These are phyloP conservation scores for Circinella umbellata DNA, from an alignment of 371 early-diverging fungal genomes.

Conservation along the genomic window DNA sequence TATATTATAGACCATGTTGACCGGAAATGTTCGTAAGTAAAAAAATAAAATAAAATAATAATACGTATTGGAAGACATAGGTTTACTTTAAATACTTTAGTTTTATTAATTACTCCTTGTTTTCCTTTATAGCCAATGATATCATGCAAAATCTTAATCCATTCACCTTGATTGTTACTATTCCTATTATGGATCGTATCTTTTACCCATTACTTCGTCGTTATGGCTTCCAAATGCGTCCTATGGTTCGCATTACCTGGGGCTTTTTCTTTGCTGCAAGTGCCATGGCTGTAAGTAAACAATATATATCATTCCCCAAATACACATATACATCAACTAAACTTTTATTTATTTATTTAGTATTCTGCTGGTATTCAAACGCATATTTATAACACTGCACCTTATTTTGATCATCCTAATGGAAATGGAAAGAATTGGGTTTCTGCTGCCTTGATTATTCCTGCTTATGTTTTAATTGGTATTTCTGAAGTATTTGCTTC, in stretches of 20 bases:
- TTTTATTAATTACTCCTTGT: neutral
- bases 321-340: neutral
- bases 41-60: no score
- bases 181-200: conserved; percentile 67
- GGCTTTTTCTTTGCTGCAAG: conserved; percentile 72
- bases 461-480: conserved; percentile 69
- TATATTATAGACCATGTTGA: conserved; percentile 52
- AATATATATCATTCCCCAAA: neutral
- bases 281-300: conserved; percentile 53
- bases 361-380: conserved; percentile 76
- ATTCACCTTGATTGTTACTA: conserved; percentile 68
- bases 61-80: no score
- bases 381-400: conserved; percentile 59
- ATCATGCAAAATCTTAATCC: conserved; percentile 72
- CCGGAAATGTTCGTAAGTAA: conserved; percentile 54
- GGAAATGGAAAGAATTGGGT: conserved; percentile 43
- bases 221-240: conserved; percentile 65
- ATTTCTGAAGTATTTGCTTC: conserved; percentile 77
- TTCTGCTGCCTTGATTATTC: conserved; percentile 70
- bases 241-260: conserved; percentile 71
- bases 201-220: conserved; percentile 74
- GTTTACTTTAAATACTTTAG: no score
- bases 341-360: conserved; percentile 14
- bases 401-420: conserved; percentile 30
- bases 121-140: conserved; percentile 35